Evolutionary conservation across 768 basidiomycete species (phyloP), one percentile per base, ranked within the genome.

Genomic region (Chalciporus pseudorubinellus): DNA sequence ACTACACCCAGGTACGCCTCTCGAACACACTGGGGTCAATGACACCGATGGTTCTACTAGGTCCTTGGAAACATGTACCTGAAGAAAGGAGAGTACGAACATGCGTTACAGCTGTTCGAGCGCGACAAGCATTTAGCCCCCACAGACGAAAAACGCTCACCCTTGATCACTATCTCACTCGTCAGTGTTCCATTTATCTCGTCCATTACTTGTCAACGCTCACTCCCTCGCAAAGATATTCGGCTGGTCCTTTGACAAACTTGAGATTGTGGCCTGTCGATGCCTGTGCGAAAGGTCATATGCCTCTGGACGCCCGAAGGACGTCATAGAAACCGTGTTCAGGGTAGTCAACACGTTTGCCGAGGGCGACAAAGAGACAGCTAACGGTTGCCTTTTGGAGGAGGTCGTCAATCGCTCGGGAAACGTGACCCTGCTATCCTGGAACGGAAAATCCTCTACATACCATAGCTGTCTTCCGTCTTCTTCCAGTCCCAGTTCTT

Each of bases 231-330:
- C 18, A 29, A 24, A 58, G 57, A 48, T 58, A 18, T 51, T 21
- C 4, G 57, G 50, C 10, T 58, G 53, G 53, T 45, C 22, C 1
- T 52, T 55, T 33, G 50, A 55, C 10, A 9, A 26, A 34, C 21
- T 55, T 10, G 14, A 4, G 3, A 36, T 49, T n/a, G 36, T 18
- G 1, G 34, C 52, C 24, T 44, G 9, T 16, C 43, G 39, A 9
- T 18, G 39, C 14, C 29, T 51, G n/a, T 58, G 56, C 14, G 53
- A 55, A 19, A 33, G 48, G 2, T 18, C 51, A 1, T 58, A 49
- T 40, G 19, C 22, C 0, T 39, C 26, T 1, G 47, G 54, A 26
- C 41, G 29, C 14, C 11, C 9, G 13, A 43, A 46, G 13, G 50
- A 56, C 1, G 50, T 39, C 0, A 4, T 28, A 6, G 24, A 54